These are phyloP conservation scores for Gonapodya sp. DNA, from an alignment of 192 early-diverging fungal genomes.

Conservation along the genomic window DNA sequence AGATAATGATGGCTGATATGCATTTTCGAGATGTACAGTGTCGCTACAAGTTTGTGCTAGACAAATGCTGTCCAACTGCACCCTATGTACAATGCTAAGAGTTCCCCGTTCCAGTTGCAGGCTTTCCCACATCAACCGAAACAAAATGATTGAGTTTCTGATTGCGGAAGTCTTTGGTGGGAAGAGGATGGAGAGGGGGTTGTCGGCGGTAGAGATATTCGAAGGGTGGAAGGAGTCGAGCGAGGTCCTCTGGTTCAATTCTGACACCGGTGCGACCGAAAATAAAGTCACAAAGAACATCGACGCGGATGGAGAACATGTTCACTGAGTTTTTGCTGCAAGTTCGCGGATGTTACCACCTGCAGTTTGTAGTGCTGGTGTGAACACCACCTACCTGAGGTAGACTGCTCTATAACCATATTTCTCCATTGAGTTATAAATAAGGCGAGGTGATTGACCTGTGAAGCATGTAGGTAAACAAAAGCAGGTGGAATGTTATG, in stretches of 20 bases:
- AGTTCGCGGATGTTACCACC: neutral
- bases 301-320: neutral
- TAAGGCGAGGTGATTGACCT: neutral
- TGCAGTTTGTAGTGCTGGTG: neutral
- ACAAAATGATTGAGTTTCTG: too few relatives aligned
- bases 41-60: too few relatives aligned
- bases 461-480: too few relatives aligned
- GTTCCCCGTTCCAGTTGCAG: too few relatives aligned
- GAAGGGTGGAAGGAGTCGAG: neutral
- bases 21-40: too few relatives aligned
- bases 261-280: neutral
- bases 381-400: neutral
- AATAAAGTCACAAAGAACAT: neutral
- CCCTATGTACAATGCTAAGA: too few relatives aligned
- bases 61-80: too few relatives aligned
- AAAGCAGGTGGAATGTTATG: too few relatives aligned
- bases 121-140: too few relatives aligned
- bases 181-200: neutral
- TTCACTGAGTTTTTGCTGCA: neutral
- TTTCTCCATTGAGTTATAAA: neutral
- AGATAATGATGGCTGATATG: too few relatives aligned
- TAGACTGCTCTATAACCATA: neutral
- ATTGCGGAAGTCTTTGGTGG: neutral
- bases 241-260: neutral
- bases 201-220: neutral